Conservation (phyloP, 1,139 yeast genomes). For the Yamadazyma atmosphaerica region DNA sequence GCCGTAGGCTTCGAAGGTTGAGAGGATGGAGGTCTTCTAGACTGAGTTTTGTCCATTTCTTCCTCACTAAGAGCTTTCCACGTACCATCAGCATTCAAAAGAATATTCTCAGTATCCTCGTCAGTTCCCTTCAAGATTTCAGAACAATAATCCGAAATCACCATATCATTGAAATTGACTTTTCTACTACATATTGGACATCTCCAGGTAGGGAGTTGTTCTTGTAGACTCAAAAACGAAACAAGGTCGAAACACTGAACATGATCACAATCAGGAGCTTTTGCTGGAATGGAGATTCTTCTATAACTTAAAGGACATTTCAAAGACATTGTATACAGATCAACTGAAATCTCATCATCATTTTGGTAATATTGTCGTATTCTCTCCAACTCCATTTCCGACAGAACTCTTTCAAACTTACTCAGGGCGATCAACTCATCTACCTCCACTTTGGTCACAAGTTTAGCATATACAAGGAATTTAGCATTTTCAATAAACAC, state of each 20-base stretch:
- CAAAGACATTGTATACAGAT: conserved; percentile 56
- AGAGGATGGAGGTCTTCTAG: neutral
- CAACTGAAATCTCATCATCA: conserved; percentile 59
- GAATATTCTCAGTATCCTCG: conserved; percentile 53
- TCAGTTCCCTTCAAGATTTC: conserved; percentile 47
- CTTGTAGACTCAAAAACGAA: conserved; percentile 59
- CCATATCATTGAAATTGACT: conserved; percentile 50
- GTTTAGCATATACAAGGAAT: conserved; percentile 50
- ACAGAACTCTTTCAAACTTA: conserved; percentile 6
- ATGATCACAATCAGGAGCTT: conserved; percentile 61
- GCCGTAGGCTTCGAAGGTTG: neutral
- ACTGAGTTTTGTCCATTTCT: neutral
- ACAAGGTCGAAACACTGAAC: conserved; percentile 72
- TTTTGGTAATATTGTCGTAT: conserved; percentile 38
- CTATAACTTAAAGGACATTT: conserved; percentile 66
- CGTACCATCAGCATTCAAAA: conserved; percentile 55
- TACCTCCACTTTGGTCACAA: conserved; percentile 50
- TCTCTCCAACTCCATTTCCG: conserved; percentile 8
- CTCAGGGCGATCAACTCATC: conserved; percentile 31
- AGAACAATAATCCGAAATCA: conserved; percentile 59
- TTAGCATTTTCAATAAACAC: conserved; percentile 53
- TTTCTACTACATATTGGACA: conserved; percentile 63
- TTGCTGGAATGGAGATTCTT: conserved; percentile 61
- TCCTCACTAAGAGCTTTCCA: conserved; percentile 38
- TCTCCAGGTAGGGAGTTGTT: conserved; percentile 62